phyloP scores from a whole-genome alignment of 2,329 filamentous ascomycete genomes.

The Microdochium trichocladiopsis region DNA sequence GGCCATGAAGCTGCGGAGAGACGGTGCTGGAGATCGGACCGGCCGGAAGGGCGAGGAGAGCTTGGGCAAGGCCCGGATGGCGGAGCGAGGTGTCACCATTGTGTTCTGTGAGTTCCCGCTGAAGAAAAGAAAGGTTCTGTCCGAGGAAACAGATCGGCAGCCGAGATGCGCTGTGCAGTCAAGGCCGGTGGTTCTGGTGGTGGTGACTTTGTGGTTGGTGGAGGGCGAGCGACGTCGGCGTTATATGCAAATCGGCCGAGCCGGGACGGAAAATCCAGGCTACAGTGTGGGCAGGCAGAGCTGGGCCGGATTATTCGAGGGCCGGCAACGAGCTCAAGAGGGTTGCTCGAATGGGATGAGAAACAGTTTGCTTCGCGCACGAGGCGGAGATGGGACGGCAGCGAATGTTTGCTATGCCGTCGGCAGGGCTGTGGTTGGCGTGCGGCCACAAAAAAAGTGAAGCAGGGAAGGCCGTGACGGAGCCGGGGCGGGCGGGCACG shows the following conservation, averaged over 20 bases:
- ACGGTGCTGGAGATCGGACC: slow-evolving; percentile 1
- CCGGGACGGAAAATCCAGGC: background rate
- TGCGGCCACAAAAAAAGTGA: no score
- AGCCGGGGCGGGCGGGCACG: no score
- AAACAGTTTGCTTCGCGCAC: no score
- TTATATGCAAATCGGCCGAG: background rate
- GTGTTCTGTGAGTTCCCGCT: no score
- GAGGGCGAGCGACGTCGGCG: background rate
- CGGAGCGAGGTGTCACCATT: slow-evolving; percentile 10
- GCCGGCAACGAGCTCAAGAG: background rate
- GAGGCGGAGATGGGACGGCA: no score
- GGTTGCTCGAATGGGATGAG: no score
- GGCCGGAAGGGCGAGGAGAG: background rate
- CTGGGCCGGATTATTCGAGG: background rate
- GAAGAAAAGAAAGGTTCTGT: background rate
- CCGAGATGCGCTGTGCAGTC: slow-evolving; percentile 1
- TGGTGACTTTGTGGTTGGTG: background rate
- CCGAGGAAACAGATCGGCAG: slow-evolving; percentile 4
- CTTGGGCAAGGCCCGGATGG: slow-evolving; percentile 4
- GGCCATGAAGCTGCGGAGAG: slow-evolving; percentile 1
- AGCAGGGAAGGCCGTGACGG: no score
- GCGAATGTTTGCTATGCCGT: no score
- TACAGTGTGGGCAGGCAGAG: background rate
- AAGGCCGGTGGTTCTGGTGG: background rate
- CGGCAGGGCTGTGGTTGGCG: no score